Base-by-base conservation (phyloP, 306 rosid species). In the Coriaria nepalensis region DNA sequence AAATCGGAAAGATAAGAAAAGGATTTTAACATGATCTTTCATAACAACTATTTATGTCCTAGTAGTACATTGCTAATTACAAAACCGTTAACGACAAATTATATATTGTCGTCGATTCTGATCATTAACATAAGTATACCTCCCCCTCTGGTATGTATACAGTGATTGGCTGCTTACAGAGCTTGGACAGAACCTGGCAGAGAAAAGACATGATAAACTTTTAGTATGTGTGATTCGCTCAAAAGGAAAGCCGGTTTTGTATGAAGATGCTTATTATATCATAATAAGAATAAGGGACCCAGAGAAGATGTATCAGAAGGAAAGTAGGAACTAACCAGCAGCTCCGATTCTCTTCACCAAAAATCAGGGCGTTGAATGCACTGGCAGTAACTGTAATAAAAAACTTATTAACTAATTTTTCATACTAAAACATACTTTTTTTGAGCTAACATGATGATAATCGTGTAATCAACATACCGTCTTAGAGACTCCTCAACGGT, bases 261-360 rank as follows among this genome's bases (percentile, higher is more conserved):
- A 13, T 43, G 46, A 5, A 8, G 2, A 20, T 20, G 29, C 29
- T 20, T 20, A 20, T 20, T 20, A 20, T 20, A 20, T 20, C 29
- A 20, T 20, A 20, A 20, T 20, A 20, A 3, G 29, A 20, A 20
- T 20, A 20, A 20, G 29, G 41, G 32, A n/a, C 9, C 10, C 42
- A 29, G 20, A 10, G 58, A 53, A 35, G n/a, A 57, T 41, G 33
- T 47, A 52, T 50, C 6, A 15, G n/a, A n/a, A n/a, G 42, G 43
- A 57, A 61, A 61, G 37, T 20, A 20, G 29, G 3, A 46, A 78
- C 79, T 74, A 32, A 90, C 98, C 95, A 90, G 66, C 37, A 85
- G 74, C 74, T 81, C 98, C 0, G 95, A 84, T 62, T 90, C 98
- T 65, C 98, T 95, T 63, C 95, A 95, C 98, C 95, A 90, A 77